phyloP scores from a whole-genome alignment of 2,329 filamentous ascomycete genomes.

The Furcasterigmium sp. region DNA sequence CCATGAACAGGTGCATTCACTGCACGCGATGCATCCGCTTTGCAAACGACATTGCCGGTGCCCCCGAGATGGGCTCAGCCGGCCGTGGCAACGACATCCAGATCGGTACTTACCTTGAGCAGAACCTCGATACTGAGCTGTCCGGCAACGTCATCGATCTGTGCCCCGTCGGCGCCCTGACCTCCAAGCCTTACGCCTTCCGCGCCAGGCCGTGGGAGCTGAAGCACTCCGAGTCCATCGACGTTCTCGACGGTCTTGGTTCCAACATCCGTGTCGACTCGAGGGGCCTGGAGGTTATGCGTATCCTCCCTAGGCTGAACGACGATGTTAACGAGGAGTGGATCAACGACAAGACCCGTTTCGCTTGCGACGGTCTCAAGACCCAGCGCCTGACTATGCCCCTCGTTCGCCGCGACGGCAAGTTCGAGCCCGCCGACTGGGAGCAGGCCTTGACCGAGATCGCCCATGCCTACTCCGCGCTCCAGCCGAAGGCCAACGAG shows the following conservation, averaged over 20 bases:
- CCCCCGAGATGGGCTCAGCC: slow-evolving; percentile 88
- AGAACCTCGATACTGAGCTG: slow-evolving; percentile 87
- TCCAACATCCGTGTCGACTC: slow-evolving; percentile 94
- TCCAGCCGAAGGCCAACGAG: slow-evolving; percentile 83
- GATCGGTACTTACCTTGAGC: slow-evolving; percentile 96
- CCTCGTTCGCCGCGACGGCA: slow-evolving; percentile 79
- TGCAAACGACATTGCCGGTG: slow-evolving; percentile 93
- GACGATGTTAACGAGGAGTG: slow-evolving; percentile 99
- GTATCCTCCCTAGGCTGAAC: slow-evolving; percentile 85
- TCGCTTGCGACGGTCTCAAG: slow-evolving; percentile 93
- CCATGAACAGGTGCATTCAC: slow-evolving; percentile 99
- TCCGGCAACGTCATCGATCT: slow-evolving; percentile 98
- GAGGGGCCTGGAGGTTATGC: slow-evolving; percentile 93
- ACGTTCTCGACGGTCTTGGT: slow-evolving; percentile 87
- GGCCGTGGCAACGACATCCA: slow-evolving; percentile 96
- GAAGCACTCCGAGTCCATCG: slow-evolving; percentile 91
- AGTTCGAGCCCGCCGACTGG: slow-evolving; percentile 91
- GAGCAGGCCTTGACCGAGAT: slow-evolving; percentile 92
- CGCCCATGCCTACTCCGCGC: slow-evolving; percentile 69
- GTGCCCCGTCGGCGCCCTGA: slow-evolving; percentile 93
- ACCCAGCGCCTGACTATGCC: slow-evolving; percentile 94
- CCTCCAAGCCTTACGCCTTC: slow-evolving; percentile 97
- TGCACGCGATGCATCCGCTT: slow-evolving; percentile 98
- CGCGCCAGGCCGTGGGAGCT: slow-evolving; percentile 95
- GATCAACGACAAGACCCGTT: slow-evolving; percentile 98